Evolutionary conservation across 768 basidiomycete genomes (phyloP).

Genomic region (Nidularia pulvinata): DNA sequence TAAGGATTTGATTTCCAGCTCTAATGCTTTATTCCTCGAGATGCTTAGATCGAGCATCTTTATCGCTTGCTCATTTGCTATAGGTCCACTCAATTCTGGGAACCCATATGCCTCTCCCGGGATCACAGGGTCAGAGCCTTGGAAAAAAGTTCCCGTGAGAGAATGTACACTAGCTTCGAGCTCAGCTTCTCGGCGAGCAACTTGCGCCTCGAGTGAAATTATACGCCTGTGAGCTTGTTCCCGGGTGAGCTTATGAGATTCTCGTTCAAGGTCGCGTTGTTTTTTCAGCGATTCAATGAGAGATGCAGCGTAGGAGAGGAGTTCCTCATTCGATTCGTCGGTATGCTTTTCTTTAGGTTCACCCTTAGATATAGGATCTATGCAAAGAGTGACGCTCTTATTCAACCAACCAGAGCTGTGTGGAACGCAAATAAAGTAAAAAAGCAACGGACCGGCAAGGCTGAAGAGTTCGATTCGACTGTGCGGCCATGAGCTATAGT

Average conservation of each 20-base stretch:
- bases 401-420: background rate
- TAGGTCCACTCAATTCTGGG: conserved; percentile 1
- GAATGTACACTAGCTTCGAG: conserved; percentile 33
- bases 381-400: background rate
- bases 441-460: conserved; percentile 37
- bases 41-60: conserved; percentile 33
- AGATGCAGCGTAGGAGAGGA: conserved; percentile 38
- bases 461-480: conserved; percentile 37
- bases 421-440: background rate
- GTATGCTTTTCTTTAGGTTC: background rate
- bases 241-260: conserved; percentile 35
- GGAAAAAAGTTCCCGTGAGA: background rate
- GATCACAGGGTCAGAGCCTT: background rate
- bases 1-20: conserved; percentile 39
- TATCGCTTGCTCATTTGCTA: conserved; percentile 37
- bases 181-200: conserved; percentile 59
- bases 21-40: conserved; percentile 39
- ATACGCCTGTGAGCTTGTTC: conserved; percentile 38
- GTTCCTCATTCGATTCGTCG: conserved; percentile 13
- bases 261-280: conserved; percentile 43
- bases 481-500: conserved; percentile 44
- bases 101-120: background rate
- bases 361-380: background rate
- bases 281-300: conserved; percentile 39
- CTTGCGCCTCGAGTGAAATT: conserved; percentile 44